A percentile compares a stretch with the other conserved stretches of the same genome.
Conservation (phyloP, 805 yeast genomes). For the Brettanomyces custersianus region DNA sequence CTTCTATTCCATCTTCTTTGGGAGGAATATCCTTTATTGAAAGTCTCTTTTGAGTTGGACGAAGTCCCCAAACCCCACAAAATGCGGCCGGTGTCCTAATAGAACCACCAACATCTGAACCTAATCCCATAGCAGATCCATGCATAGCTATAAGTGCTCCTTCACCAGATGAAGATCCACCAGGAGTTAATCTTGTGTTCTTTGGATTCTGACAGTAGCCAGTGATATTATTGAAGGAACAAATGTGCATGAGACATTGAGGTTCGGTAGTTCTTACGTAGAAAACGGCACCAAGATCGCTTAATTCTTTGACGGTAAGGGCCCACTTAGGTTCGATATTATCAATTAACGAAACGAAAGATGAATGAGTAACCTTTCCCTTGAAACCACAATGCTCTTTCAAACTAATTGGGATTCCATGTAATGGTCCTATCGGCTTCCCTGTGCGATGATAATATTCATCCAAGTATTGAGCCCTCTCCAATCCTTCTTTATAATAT, state of each 20-base stretch:
- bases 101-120: constrained; percentile 68
- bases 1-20: constrained; percentile 51
- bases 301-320: constrained; percentile 35
- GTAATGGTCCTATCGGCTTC: constrained; percentile 45
- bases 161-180: constrained; percentile 73
- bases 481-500: constrained; percentile 38
- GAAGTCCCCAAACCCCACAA: constrained; percentile 49
- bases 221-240: constrained; percentile 48
- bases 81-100: constrained; percentile 63
- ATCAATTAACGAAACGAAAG: constrained; percentile 34
- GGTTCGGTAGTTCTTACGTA: constrained; percentile 63
- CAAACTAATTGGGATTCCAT: constrained; percentile 55
- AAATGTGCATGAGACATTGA: constrained; percentile 61
- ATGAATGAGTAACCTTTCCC: constrained; percentile 45
- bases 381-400: constrained; percentile 46
- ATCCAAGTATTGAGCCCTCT: constrained; percentile 43
- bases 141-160: constrained; percentile 52
- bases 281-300: constrained; percentile 49
- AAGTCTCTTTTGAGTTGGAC: constrained; percentile 52
- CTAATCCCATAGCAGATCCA: constrained; percentile 49
- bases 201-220: constrained; percentile 53
- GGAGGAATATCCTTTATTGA: constrained; percentile 39
- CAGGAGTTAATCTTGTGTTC: constrained; percentile 50
- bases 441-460: constrained; percentile 36
- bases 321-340: constrained; percentile 33